phyloP scores from a whole-genome alignment of 1,139 yeast species.

The Saccharomycopsis phalli region DNA sequence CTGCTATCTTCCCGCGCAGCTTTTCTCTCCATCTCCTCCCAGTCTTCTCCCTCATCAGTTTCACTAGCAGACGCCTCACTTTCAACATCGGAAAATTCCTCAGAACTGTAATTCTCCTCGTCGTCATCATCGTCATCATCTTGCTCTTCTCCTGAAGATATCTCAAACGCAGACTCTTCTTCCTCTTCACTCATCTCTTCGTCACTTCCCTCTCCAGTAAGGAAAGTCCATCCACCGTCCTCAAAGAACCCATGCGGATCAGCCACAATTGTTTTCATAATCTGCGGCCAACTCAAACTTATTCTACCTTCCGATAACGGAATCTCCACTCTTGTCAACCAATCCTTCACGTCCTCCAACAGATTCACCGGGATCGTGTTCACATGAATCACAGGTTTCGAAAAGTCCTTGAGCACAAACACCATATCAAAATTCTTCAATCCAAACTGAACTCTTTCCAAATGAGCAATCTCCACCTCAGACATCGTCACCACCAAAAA shows the following conservation, averaged over 20 bases:
- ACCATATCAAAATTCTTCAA: conserved; percentile 93
- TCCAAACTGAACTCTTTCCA: conserved; percentile 97
- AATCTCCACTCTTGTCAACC: conserved; percentile 94
- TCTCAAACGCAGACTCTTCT: conserved; percentile 53
- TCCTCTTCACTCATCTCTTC: conserved; percentile 38
- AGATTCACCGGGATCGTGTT: conserved; percentile 92
- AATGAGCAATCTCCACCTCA: conserved; percentile 89
- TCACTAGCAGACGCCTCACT: conserved; percentile 31
- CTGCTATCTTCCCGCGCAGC: conserved; percentile 41
- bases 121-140: conserved; percentile 55
- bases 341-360: conserved; percentile 85
- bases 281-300: conserved; percentile 91
- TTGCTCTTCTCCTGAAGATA: conserved; percentile 57
- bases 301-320: conserved; percentile 93
- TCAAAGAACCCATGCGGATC: conserved; percentile 93
- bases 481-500: conserved; percentile 83
- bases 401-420: conserved; percentile 86
- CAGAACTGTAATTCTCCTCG: conserved; percentile 45
- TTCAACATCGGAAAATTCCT: conserved; percentile 37
- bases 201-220: conserved; percentile 71
- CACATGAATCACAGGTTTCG: conserved; percentile 79
- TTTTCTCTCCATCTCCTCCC: conserved; percentile 66
- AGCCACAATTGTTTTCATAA: conserved; percentile 86
- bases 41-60: conserved; percentile 57
- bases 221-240: conserved; percentile 95